phyloP scores from a whole-genome alignment of 148 eudicot species.

The Drosera capensis region DNA sequence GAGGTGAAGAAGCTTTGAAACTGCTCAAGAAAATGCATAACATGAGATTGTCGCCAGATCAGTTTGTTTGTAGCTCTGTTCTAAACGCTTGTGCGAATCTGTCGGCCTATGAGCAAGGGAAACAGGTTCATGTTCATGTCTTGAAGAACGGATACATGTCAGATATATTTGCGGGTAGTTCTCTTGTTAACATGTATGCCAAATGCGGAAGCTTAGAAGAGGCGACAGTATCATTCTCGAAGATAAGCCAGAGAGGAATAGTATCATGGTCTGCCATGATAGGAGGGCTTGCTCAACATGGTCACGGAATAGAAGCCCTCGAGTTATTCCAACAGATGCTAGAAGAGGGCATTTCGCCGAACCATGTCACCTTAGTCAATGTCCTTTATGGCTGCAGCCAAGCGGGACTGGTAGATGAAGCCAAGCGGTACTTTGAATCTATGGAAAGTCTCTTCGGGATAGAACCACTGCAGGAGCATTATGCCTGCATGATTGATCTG shows the following conservation, averaged over 20 bases:
- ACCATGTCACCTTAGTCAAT: conserved; percentile 56
- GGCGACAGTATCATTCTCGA: conserved; percentile 38
- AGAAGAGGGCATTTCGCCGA: conserved; percentile 30
- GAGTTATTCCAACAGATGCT: conserved; percentile 39
- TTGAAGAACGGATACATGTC: conserved; percentile 37
- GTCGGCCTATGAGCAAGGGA: conserved; percentile 67
- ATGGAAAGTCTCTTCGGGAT: conserved; percentile 39
- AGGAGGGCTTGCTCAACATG: conserved; percentile 74
- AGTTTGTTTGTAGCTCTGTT: conserved; percentile 51
- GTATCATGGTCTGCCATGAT: conserved; percentile 72
- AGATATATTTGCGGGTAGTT: conserved; percentile 54
- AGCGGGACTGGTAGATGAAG: conserved; percentile 52
- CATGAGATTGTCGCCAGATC: conserved; percentile 33
- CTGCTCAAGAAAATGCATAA: conserved; percentile 36
- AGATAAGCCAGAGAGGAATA: conserved; percentile 34
- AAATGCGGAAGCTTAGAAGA: conserved; percentile 63
- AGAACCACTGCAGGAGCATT: conserved; percentile 48
- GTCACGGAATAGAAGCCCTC: conserved; percentile 52
- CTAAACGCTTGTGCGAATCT: conserved; percentile 54
- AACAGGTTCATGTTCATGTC: conserved; percentile 53
- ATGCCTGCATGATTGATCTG: conserved; percentile 70
- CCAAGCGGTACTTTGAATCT: conserved; percentile 30
- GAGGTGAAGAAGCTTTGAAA: conserved; percentile 62
- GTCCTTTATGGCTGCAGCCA: conserved; percentile 63
- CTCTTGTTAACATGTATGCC: conserved; percentile 71